Evolutionary conservation across 208 protist species (phyloP).

Genomic region (Crithidia thermophila): DNA sequence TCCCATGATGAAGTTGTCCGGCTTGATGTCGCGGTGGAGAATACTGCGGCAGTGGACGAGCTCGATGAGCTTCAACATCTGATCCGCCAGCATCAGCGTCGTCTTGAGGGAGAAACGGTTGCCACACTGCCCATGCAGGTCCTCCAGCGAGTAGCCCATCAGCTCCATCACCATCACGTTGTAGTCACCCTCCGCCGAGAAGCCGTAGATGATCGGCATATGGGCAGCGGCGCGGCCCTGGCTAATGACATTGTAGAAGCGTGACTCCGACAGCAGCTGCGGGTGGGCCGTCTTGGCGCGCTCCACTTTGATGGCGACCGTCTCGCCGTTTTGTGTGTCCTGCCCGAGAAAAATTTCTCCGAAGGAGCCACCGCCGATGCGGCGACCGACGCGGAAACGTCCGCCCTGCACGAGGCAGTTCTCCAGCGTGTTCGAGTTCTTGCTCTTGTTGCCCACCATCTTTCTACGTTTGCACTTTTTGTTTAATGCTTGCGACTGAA

Average conservation of each 20-base stretch:
- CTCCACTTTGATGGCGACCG: constrained; percentile 94
- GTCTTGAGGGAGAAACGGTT: constrained; percentile 92
- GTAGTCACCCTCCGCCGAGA: constrained; percentile 91
- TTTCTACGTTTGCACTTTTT: neutral
- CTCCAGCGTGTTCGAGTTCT: constrained; percentile 22
- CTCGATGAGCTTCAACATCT: constrained; percentile 92
- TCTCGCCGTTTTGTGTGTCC: constrained; percentile 88
- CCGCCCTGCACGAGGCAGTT: constrained; percentile 33
- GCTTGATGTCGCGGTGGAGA: constrained; percentile 95
- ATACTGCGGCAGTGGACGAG: constrained; percentile 93
- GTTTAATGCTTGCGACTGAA: neutral
- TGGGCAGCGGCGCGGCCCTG: constrained; percentile 69
- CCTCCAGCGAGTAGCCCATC: constrained; percentile 91
- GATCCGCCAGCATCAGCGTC: constrained; percentile 92
- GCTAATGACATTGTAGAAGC: constrained; percentile 89
- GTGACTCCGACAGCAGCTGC: constrained; percentile 91
- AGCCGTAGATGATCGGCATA: constrained; percentile 88
- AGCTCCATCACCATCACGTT: constrained; percentile 96
- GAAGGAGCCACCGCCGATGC: constrained; percentile 97
- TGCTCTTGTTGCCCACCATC: constrained; percentile 22
- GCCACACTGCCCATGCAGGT: constrained; percentile 90
- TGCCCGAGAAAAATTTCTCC: constrained; percentile 94
- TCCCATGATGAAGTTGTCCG: constrained; percentile 96
- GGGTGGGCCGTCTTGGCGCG: constrained; percentile 89
- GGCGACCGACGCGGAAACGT: constrained; percentile 96